Conservation (phyloP, 257 asterid species). For the Ophiorrhiza pumila region DNA sequence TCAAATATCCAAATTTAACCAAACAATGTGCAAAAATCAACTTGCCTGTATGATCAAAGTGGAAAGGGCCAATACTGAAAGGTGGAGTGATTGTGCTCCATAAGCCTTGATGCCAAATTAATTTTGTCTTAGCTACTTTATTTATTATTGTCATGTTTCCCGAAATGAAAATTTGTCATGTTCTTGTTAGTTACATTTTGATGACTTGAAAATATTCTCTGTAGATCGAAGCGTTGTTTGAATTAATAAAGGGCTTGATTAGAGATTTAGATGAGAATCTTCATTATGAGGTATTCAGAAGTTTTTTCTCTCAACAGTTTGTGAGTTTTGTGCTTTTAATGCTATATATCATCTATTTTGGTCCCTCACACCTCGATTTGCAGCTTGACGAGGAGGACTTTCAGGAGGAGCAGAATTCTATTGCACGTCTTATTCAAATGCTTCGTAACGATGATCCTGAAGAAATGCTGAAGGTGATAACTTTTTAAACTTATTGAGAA, state of each 20-base stretch:
- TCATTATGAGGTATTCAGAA: conserved; percentile 66
- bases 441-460: conserved; percentile 77
- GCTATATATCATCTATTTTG: neutral
- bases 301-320: neutral
- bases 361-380: conserved; percentile 18
- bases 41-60: neutral
- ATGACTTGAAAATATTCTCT: conserved; percentile 33
- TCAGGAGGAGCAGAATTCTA: conserved; percentile 87
- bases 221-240: conserved; percentile 87
- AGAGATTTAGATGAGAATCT: conserved; percentile 59
- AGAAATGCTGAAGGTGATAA: conserved; percentile 86
- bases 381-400: conserved; percentile 95
- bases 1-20: neutral
- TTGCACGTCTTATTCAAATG: conserved; percentile 92
- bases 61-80: neutral
- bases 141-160: neutral
- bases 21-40: neutral
- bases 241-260: conserved; percentile 83
- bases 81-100: neutral
- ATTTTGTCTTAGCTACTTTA: neutral
- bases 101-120: neutral
- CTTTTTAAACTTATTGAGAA: conserved; percentile 12
- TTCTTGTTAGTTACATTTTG: conserved; percentile 20
- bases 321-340: neutral
- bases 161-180: too few relatives aligned